Evolutionary conservation across 2,329 filamentous ascomycete species (phyloP).

Genomic region (Aspergillus ruber): DNA sequence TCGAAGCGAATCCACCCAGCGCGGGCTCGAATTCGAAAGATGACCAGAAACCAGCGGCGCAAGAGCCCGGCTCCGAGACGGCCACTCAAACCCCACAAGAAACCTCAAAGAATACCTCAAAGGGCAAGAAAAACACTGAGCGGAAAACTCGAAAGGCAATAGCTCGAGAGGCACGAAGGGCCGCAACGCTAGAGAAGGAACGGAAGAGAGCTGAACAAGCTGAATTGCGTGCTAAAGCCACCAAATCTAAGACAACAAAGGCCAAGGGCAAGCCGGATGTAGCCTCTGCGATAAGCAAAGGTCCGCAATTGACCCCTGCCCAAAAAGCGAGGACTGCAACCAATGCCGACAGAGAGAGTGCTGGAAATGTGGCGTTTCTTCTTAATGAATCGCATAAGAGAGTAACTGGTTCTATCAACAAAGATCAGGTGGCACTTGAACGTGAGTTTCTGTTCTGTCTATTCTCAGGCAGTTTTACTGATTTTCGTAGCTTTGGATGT

Average conservation of each 20-base stretch:
- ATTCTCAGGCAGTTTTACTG: not conserved
- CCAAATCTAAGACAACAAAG: too few relatives aligned
- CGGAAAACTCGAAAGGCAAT: not conserved
- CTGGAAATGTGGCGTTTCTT: slow-evolving; percentile 8
- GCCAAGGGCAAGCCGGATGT: too few relatives aligned
- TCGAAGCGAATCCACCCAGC: not conserved
- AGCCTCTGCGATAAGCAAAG: too few relatives aligned
- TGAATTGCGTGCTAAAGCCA: too few relatives aligned
- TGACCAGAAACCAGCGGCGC: not conserved
- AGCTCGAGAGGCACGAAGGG: too few relatives aligned
- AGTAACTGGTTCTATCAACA: slow-evolving; percentile 10
- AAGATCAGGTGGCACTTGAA: slow-evolving; percentile 7
- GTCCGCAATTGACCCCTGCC: too few relatives aligned
- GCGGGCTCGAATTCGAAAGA: not conserved
- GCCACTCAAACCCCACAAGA: not conserved
- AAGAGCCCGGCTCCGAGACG: not conserved
- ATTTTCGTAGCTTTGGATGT: slow-evolving; percentile 29
- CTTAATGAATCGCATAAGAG: slow-evolving; percentile 6
- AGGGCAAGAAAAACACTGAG: not conserved
- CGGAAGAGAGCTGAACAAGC: too few relatives aligned
- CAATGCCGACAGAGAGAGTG: not conserved
- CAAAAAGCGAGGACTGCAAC: not conserved
- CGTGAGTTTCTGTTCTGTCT: slow-evolving; percentile 10
- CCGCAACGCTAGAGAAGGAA: too few relatives aligned
- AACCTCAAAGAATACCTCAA: not conserved